Conservation (phyloP, 768 basidiomycete genomes). For the Mycena metata region DNA sequence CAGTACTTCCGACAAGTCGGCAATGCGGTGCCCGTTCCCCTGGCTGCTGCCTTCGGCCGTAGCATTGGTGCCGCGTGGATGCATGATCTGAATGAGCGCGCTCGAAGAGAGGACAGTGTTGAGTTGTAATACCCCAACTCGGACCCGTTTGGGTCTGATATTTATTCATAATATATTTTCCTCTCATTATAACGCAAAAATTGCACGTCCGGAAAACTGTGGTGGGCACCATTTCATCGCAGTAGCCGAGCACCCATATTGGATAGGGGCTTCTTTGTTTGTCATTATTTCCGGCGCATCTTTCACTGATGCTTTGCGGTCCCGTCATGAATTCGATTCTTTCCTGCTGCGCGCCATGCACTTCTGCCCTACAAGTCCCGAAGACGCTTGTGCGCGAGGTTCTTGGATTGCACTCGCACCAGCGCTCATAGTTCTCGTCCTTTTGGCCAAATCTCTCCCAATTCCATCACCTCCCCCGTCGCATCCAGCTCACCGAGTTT, state of each 20-base stretch:
- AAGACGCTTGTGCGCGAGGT: background rate
- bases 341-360: background rate
- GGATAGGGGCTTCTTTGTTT: too few relatives aligned
- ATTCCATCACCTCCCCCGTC: background rate
- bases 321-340: too few relatives aligned
- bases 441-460: slow-evolving; percentile 11
- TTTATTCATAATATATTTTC: too few relatives aligned
- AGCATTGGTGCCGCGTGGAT: slow-evolving; percentile 20
- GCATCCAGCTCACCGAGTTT: background rate
- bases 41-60: slow-evolving; percentile 28
- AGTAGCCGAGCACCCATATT: too few relatives aligned
- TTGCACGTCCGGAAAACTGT: too few relatives aligned
- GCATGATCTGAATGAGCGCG: slow-evolving; percentile 7
- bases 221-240: too few relatives aligned
- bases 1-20: slow-evolving; percentile 30
- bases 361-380: background rate
- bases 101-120: slow-evolving; percentile 4
- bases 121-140: background rate
- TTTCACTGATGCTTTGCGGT: too few relatives aligned
- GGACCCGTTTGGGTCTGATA: too few relatives aligned
- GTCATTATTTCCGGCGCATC: too few relatives aligned
- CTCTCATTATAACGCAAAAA: too few relatives aligned
- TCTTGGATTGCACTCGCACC: slow-evolving; percentile 15
- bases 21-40: slow-evolving; percentile 29
- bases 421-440: slow-evolving; percentile 5